Percentiles rank a stretch among this genome's conserved stretches.
Conservation (phyloP, 352 stramenopile species). For the Lagenidium sp. region DNA sequence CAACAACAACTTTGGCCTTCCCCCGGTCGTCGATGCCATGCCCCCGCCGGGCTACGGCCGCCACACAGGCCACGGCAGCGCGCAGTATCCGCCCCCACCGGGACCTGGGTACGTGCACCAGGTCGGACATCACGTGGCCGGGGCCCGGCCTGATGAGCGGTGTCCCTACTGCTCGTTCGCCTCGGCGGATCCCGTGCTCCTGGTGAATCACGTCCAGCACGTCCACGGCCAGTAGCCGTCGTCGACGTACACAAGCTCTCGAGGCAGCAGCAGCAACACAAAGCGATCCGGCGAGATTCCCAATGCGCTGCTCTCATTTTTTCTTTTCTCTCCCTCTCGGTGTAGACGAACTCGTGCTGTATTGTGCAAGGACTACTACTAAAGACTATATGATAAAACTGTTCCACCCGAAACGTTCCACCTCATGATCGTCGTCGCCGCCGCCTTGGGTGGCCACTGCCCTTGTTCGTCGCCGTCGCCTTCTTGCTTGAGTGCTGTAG, state of each 20-base stretch:
- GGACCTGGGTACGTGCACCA: constrained; percentile 6
- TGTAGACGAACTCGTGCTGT: too few species aligned
- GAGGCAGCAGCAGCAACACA: neutral
- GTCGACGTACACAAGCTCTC: neutral
- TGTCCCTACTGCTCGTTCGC: constrained; percentile 62
- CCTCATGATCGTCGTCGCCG: too few species aligned
- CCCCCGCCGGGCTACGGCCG: constrained; percentile 6
- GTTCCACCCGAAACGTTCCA: too few species aligned
- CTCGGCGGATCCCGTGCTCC: constrained; percentile 40
- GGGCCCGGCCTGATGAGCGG: constrained; percentile 18
- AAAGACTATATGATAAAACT: too few species aligned
- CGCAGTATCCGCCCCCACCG: constrained; percentile 1
- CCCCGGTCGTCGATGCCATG: constrained; percentile 4
- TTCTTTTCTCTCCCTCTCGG: neutral
- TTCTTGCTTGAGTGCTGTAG: too few species aligned
- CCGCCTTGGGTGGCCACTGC: too few species aligned
- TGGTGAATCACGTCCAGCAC: constrained; percentile 75
- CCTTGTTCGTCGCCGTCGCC: too few species aligned
- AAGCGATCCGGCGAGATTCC: too few species aligned
- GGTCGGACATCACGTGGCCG: constrained; percentile 6
- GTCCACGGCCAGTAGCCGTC: constrained; percentile 33
- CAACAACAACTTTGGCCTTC: constrained; percentile 9
- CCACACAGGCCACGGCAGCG: constrained; percentile 3
- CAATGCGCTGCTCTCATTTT: neutral
- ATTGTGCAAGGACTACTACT: too few species aligned